Percentiles rank a stretch among this genome's conserved stretches.
These are phyloP conservation scores for Lumnitzera littorea DNA, from an alignment of 345 rosid genomes.

Conservation along the genomic window DNA sequence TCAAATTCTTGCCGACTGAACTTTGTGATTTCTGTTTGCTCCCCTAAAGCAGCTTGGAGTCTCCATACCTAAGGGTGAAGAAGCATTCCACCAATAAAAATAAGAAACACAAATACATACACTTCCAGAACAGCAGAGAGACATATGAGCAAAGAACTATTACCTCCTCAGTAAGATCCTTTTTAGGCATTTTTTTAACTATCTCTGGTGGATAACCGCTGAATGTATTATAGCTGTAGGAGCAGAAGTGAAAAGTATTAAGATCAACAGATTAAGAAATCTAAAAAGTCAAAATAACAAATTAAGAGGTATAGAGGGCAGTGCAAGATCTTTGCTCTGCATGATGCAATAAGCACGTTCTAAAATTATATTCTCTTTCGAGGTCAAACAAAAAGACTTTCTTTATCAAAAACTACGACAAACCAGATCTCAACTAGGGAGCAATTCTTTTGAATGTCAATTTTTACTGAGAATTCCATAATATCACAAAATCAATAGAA, in stretches of 20 bases:
- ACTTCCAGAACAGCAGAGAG: background rate
- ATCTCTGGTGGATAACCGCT: constrained; percentile 92
- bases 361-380: too few relatives aligned
- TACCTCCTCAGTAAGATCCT: constrained; percentile 96
- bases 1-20: constrained; percentile 89
- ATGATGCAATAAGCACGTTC: too few relatives aligned
- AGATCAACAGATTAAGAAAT: background rate
- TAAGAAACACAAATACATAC: background rate
- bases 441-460: too few relatives aligned
- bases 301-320: too few relatives aligned
- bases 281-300: background rate
- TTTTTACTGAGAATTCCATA: too few relatives aligned
- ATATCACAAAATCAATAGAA: too few relatives aligned
- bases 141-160: background rate
- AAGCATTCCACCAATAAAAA: background rate
- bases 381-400: too few relatives aligned
- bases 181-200: constrained; percentile 93
- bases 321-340: too few relatives aligned
- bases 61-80: constrained; percentile 68
- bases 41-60: constrained; percentile 97
- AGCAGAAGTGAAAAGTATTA: background rate
- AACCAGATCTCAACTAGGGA: too few relatives aligned
- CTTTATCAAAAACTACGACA: too few relatives aligned
- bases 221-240: constrained; percentile 83
- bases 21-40: constrained; percentile 85